Percentiles rank a stretch among this genome's conserved stretches.
These are phyloP conservation scores for Vitis amurensis DNA, from an alignment of 164 flowering plant species.

Conservation along the genomic window DNA sequence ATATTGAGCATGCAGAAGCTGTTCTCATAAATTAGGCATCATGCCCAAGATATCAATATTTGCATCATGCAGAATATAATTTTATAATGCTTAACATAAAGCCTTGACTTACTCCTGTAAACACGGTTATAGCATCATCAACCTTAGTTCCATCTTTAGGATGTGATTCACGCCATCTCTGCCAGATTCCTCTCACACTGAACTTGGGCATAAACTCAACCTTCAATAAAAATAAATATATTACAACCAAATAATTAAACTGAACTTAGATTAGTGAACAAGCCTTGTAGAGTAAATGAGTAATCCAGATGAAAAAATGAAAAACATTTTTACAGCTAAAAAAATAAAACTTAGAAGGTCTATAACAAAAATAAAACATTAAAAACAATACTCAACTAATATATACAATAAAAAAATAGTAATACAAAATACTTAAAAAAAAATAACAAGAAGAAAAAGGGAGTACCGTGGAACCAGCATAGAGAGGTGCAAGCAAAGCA, in stretches of 20 bases:
- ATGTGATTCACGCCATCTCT: constrained; percentile 96
- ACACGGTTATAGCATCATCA: constrained; percentile 77
- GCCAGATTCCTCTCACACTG: constrained; percentile 98
- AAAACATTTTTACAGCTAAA: neutral
- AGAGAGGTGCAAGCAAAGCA: constrained; percentile 94
- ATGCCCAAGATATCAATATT: neutral
- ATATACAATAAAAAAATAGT: neutral
- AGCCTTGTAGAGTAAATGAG: neutral
- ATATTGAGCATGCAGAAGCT: neutral
- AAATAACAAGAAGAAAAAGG: neutral
- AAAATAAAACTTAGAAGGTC: neutral
- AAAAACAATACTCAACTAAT: neutral
- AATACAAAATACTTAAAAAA: neutral
- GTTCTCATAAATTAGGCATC: neutral
- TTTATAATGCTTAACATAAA: neutral
- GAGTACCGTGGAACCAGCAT: constrained; percentile 85
- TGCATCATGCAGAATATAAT: neutral
- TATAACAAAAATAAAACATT: neutral
- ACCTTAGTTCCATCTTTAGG: constrained; percentile 59
- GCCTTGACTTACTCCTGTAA: constrained; percentile 84
- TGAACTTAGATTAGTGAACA: neutral
- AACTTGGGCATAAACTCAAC: constrained; percentile 98
- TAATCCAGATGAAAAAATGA: neutral
- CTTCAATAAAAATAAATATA: constrained; percentile 42
- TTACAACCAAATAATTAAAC: constrained; percentile 10